Base-by-base conservation (phyloP, 202 grass and related monocot species). In the Panicum hallii region DNA sequence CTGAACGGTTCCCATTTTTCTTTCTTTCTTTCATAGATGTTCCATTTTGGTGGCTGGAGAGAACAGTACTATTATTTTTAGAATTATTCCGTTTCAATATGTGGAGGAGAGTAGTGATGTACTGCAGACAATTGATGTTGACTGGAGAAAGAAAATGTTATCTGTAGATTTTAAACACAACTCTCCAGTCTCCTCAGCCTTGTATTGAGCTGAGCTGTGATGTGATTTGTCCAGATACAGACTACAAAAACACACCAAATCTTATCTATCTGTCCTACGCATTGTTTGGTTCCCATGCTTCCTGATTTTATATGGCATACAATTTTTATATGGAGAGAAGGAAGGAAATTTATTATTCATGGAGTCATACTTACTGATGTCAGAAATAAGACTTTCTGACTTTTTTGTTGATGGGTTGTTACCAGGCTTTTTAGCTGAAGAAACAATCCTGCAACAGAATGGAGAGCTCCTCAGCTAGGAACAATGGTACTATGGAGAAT, bases 391-490 rank as follows among this genome's bases (percentile, higher is more conserved):
- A 46, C 62, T 66, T 55, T 48, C 56, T 72, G 49, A 54, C 68
- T 52, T 55, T 55, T 70, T 65, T 5, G n/a, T 36, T 56, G 55
- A 84, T 15, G 81, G n/a, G 63, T 60, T 63, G 40, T 72, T 79
- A 52, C 64, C 56, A 57, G 28, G 55, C 49, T 13, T 43, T 64
- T 45, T 79, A 69, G 40, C 63, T 11, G 38, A 34, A 77, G 11
- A 84, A 76, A 34, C 63, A 14, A 65, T 13, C 47, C 61, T 71
- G 46, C 55, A 57, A 53, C 28, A 72, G n/a, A 52, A 90, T 90
- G 89, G 80, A 80, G 7, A 57, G 58, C 44, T 80, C 69, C 38
- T 90, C 84, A 55, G 75, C 68, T 50, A 87, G 80, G 44, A 53
- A 38, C 62, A 68, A 48, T 19, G 26, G 34, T 75, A 71, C 75